phyloP scores from a whole-genome alignment of 306 rosid genomes.

The Mucuna pruriens region DNA sequence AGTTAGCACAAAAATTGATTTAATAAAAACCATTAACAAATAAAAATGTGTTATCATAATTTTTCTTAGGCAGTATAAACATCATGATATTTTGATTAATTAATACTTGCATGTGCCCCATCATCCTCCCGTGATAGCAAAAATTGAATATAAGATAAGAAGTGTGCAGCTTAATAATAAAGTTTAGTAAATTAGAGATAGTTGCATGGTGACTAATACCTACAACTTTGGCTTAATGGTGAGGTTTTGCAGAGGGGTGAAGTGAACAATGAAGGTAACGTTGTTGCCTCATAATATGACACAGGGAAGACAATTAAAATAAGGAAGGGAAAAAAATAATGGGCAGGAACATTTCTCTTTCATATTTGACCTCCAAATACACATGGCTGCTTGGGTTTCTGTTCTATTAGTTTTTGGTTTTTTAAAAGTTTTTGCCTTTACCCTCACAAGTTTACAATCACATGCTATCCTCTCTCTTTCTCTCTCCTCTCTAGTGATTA shows the following conservation, averaged over 20 bases:
- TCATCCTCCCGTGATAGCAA: background rate
- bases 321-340: background rate
- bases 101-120: background rate
- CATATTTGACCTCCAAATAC: slow-evolving; percentile 83
- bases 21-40: background rate
- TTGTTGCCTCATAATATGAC: slow-evolving; percentile 43
- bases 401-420: slow-evolving; percentile 54
- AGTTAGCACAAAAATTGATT: background rate
- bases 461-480: slow-evolving; percentile 50
- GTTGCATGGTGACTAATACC: slow-evolving; percentile 1
- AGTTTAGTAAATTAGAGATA: background rate
- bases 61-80: slow-evolving; percentile 33
- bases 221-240: slow-evolving; percentile 14
- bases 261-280: slow-evolving; percentile 35
- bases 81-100: slow-evolving; percentile 30
- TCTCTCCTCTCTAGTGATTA: slow-evolving; percentile 43
- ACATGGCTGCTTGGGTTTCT: slow-evolving; percentile 94
- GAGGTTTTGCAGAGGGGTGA: slow-evolving; percentile 41
- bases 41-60: background rate
- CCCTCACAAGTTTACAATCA: slow-evolving; percentile 49
- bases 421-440: slow-evolving; percentile 39
- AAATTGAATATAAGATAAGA: slow-evolving; percentile 6
- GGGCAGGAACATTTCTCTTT: slow-evolving; percentile 61
- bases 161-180: background rate
- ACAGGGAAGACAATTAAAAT: slow-evolving; percentile 29